Conservation (phyloP, 2,329 filamentous ascomycete genomes). For the Cladosporium sp. region DNA sequence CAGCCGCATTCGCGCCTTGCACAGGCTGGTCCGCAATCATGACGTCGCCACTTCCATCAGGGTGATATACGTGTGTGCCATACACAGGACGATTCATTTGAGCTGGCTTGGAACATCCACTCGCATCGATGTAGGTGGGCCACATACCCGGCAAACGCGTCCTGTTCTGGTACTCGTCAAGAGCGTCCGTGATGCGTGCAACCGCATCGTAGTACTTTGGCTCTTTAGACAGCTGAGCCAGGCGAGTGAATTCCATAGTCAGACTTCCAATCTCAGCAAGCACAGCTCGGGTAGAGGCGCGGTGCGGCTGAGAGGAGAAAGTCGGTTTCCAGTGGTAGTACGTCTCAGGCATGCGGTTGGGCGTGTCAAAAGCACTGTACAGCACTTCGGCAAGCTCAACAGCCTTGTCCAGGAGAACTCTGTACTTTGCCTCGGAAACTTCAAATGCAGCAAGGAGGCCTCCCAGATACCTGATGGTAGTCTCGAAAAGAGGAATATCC, state of each 20-base stretch:
- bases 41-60: conserved; percentile 21
- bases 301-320: conserved; percentile 58
- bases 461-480: conserved; percentile 84
- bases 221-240: conserved; percentile 78
- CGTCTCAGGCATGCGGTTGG: conserved; percentile 84
- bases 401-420: conserved; percentile 69
- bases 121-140: conserved; percentile 70
- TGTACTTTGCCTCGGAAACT: conserved; percentile 66
- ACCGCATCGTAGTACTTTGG: conserved; percentile 86
- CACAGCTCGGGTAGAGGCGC: conserved; percentile 53
- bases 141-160: conserved; percentile 75
- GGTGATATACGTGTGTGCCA: conserved; percentile 6
- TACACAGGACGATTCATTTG: conserved; percentile 15
- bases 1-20: background rate
- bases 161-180: conserved; percentile 67
- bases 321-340: conserved; percentile 73
- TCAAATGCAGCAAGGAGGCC: conserved; percentile 84
- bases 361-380: conserved; percentile 82
- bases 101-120: conserved; percentile 61
- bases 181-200: conserved; percentile 74
- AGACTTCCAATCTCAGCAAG: conserved; percentile 71
- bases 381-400: conserved; percentile 74
- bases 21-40: conserved; percentile 15
- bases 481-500: conserved; percentile 88
- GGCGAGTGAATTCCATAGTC: conserved; percentile 80